Evolutionary conservation across 2,329 filamentous ascomycete genomes (phyloP), one percentile per base, ranked within the genome.

Genomic region (Cryoendolithus antarcticus): DNA sequence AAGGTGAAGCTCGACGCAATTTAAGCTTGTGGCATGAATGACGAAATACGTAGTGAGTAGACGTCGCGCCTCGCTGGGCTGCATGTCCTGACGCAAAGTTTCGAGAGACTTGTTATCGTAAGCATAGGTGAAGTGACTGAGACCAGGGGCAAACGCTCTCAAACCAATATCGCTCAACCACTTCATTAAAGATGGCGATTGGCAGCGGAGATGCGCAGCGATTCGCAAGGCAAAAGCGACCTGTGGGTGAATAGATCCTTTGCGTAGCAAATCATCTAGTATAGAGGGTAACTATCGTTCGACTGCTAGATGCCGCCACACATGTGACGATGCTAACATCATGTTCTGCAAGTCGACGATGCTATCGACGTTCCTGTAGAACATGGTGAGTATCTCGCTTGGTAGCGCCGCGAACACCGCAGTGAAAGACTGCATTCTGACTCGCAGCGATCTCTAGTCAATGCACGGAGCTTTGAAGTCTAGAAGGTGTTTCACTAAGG

Each of bases 371-470:
- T 36, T 36, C 9, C 27, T 5, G 27, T 30, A 36, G 34, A 36
- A 9, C 34, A 36, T 36, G 12, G 27, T 36, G 13, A 36, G 34
- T 30, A 30, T 36, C 34, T 36, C 34, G 27, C 27, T 36, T 36
- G 34, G 34, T n/a, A 36, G 27, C 30, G 27, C 24, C 34, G 30
- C 34, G 7, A 36, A 36, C 13, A 10, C 11, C 27, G 21, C 34
- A 30, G 24, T 15, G 21, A n/a, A 21, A 36, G 34, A 36, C 24
- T 29, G 34, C 27, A 36, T 36, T 9, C 27, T 30, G 34, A 30
- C 24, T 13, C 13, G 34, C 21, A 35, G 34, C 8, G 5, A 27
- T 3, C n/a, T 35, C 6, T 28, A 9, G n/a, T 35, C 21, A 11
- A 27, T 13, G 9, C 7, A 35, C 6, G 15, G 15, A 19, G 15